Percentiles rank a stretch among this genome's conserved stretches.
These are phyloP conservation scores for Colletotrichum eleusines DNA, from an alignment of 2,329 filamentous ascomycete species.

Conservation along the genomic window DNA sequence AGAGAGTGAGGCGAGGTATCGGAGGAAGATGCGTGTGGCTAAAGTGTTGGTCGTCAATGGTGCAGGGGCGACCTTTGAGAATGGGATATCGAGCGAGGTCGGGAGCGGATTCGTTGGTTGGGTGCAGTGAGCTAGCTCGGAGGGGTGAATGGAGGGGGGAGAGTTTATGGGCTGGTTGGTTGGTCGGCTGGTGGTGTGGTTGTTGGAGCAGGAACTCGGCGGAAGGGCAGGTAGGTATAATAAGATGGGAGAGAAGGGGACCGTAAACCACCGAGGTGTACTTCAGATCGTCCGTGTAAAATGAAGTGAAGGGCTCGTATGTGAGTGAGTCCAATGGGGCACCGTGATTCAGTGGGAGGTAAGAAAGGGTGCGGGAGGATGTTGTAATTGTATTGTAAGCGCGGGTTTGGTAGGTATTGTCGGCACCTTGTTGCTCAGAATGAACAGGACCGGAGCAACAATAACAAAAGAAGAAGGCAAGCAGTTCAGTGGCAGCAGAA, in stretches of 20 bases:
- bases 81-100: conserved; percentile 1
- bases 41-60: conserved; percentile 1
- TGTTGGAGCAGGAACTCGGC: not conserved
- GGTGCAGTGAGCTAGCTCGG: conserved; percentile 7
- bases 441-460: conserved; percentile 10
- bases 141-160: not conserved
- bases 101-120: conserved; percentile 6
- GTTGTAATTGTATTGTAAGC: conserved; percentile 32
- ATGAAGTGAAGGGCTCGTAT: conserved; percentile 39
- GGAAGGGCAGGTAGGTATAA: conserved; percentile 6
- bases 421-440: not conserved
- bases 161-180: not conserved
- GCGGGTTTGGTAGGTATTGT: not conserved
- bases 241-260: conserved; percentile 7
- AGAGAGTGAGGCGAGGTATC: not conserved
- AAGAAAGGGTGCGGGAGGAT: conserved; percentile 14
- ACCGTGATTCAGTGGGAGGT: conserved; percentile 35
- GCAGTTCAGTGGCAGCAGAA: conserved; percentile 1
- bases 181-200: not conserved
- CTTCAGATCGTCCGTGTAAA: conserved; percentile 40
- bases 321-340: conserved; percentile 28
- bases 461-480: conserved; percentile 23
- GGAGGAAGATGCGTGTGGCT: not conserved
- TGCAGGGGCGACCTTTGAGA: not conserved
- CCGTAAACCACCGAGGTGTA: conserved; percentile 6